Evolutionary conservation across 352 stramenopile species (phyloP).

Genomic region (Phytophthora tubulina): DNA sequence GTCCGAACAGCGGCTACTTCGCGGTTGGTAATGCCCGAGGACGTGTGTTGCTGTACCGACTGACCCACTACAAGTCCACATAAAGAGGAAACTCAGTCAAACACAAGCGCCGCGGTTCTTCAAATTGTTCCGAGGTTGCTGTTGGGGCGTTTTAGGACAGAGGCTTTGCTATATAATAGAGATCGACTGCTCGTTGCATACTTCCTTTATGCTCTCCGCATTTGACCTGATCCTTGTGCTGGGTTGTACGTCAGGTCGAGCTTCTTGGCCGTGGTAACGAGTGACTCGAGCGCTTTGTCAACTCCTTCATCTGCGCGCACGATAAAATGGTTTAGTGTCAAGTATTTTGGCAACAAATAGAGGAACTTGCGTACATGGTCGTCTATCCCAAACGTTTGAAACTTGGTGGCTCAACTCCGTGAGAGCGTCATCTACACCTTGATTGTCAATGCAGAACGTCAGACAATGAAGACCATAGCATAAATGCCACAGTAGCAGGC

Average conservation of each 20-base stretch:
- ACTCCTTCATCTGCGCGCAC: constrained; percentile 43
- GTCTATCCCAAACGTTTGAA: constrained; percentile 47
- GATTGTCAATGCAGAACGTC: constrained; percentile 18
- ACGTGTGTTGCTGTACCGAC: constrained; percentile 96
- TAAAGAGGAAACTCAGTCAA: constrained; percentile 47
- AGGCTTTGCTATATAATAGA: constrained; percentile 55
- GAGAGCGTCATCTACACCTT: constrained; percentile 68
- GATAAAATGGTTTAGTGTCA: neutral
- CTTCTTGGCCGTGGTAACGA: constrained; percentile 74
- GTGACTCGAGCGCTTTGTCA: constrained; percentile 61
- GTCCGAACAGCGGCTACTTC: constrained; percentile 94
- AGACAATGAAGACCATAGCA: neutral
- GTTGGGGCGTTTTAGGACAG: constrained; percentile 29
- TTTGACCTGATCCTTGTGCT: constrained; percentile 16
- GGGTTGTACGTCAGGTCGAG: constrained; percentile 60
- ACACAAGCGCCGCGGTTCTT: constrained; percentile 27
- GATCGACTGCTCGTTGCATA: constrained; percentile 44
- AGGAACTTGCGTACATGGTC: constrained; percentile 21
- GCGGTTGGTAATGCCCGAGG: constrained; percentile 97
- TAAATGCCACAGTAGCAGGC: neutral
- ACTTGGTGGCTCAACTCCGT: constrained; percentile 69
- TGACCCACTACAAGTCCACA: constrained; percentile 95
- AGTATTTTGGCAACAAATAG: neutral
- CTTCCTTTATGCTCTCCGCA: constrained; percentile 18
- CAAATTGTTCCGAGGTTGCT: constrained; percentile 25